A percentile compares a stretch with the other conserved stretches of the same genome.
Evolutionary conservation across 345 rosid genomes (phyloP).

Genomic region (Citrus trifoliata): DNA sequence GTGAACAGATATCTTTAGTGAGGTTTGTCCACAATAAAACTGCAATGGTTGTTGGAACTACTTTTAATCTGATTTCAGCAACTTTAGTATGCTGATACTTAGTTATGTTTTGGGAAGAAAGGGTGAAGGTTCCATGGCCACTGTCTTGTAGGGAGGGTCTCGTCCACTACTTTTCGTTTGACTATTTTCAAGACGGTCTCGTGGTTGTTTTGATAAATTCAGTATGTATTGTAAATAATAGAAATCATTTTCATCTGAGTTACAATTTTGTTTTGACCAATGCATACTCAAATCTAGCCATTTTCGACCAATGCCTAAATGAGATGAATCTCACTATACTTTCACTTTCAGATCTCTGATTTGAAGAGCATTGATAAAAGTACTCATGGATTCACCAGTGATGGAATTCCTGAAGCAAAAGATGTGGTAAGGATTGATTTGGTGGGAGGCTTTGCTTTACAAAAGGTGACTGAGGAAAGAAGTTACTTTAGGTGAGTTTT

Average conservation of each 20-base stretch:
- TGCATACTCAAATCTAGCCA: not conserved
- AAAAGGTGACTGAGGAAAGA: conserved; percentile 72
- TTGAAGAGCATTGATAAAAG: conserved; percentile 46
- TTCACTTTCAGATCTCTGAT: conserved; percentile 61
- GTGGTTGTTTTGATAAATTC: conserved; percentile 58
- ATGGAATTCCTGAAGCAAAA: conserved; percentile 51
- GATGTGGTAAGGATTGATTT: conserved; percentile 74
- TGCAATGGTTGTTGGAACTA: conserved; percentile 2
- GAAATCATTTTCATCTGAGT: conserved; percentile 7
- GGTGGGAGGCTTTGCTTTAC: conserved; percentile 86
- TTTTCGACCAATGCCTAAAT: not conserved
- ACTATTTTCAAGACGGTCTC: conserved; percentile 71
- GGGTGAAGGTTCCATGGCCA: conserved; percentile 96
- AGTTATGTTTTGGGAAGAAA: conserved; percentile 56
- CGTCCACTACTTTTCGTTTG: conserved; percentile 64
- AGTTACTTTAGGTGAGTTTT: conserved; percentile 77
- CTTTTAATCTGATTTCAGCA: conserved; percentile 9
- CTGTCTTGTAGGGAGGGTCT: conserved; percentile 77
- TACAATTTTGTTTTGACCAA: conserved; percentile 8
- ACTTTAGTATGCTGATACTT: conserved; percentile 26
- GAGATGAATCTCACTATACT: not conserved
- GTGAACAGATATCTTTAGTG: conserved; percentile 74
- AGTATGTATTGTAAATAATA: conserved; percentile 38
- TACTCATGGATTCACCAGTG: conserved; percentile 53
- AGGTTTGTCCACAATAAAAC: conserved; percentile 48